Percentiles rank a stretch among this genome's conserved stretches.
Conservation (phyloP, 768 basidiomycete species). For the Sporobolomyces phaffii region DNA sequence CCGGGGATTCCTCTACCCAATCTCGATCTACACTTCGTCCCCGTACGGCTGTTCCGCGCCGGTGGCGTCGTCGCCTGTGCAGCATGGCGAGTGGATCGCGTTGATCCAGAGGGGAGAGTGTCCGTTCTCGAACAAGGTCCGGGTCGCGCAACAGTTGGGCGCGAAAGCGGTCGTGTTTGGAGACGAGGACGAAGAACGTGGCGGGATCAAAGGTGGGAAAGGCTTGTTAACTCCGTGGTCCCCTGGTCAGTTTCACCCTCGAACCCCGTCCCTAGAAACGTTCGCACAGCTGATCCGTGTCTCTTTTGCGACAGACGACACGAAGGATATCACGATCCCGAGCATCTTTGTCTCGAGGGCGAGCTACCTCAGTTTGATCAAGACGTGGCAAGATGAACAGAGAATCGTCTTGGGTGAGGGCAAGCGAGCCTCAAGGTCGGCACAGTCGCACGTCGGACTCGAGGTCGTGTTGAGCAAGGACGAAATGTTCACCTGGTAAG, state of each 20-base stretch:
- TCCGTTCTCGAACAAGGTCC: conserved; percentile 80
- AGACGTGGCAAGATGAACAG: conserved; percentile 42
- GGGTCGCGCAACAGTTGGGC: conserved; percentile 61
- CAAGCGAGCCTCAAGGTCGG: no score
- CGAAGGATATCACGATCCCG: conserved; percentile 74
- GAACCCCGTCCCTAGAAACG: neutral
- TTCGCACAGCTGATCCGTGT: conserved; percentile 1
- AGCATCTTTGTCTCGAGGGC: conserved; percentile 82
- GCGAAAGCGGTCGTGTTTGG: conserved; percentile 89
- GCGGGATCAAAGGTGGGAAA: conserved; percentile 62
- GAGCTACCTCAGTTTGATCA: conserved; percentile 62
- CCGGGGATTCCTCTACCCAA: conserved; percentile 23
- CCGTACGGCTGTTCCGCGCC: conserved; percentile 14
- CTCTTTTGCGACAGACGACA: conserved; percentile 54
- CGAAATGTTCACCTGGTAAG: conserved; percentile 64
- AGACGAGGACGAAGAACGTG: conserved; percentile 57
- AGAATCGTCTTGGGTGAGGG: conserved; percentile 56
- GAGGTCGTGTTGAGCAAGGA: conserved; percentile 46
- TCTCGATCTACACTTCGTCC: neutral
- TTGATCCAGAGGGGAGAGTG: conserved; percentile 83
- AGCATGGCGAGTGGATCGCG: conserved; percentile 72
- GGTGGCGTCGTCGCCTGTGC: neutral
- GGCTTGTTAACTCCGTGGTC: conserved; percentile 81
- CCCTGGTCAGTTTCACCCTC: conserved; percentile 56
- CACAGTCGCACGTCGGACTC: conserved; percentile 38